These are phyloP conservation scores for Scheffersomyces spartinae DNA, from an alignment of 805 yeast genomes.

Conservation along the genomic window DNA sequence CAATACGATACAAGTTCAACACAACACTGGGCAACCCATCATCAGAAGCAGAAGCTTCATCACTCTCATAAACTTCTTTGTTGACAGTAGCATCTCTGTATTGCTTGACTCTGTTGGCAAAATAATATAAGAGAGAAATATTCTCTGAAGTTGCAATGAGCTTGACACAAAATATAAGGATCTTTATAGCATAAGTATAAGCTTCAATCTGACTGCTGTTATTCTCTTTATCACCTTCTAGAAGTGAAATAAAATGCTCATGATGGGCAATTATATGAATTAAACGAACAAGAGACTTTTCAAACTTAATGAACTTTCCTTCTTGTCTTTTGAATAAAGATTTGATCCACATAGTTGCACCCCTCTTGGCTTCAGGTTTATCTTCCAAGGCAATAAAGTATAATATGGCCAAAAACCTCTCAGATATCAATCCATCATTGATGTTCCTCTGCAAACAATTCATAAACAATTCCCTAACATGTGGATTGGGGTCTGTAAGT, in stretches of 20 bases:
- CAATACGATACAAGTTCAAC: slow-evolving; percentile 44
- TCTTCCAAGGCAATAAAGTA: slow-evolving; percentile 78
- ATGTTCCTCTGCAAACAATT: slow-evolving; percentile 38
- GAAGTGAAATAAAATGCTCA: slow-evolving; percentile 42
- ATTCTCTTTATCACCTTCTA: slow-evolving; percentile 12
- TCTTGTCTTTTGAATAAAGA: slow-evolving; percentile 37
- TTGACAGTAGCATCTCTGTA: slow-evolving; percentile 46
- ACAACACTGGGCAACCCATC: slow-evolving; percentile 13
- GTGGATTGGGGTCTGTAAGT: slow-evolving; percentile 52
- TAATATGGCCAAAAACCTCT: slow-evolving; percentile 52
- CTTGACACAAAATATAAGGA: slow-evolving; percentile 48
- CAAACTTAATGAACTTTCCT: slow-evolving; percentile 40
- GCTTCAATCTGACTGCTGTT: slow-evolving; percentile 24
- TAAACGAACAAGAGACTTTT: slow-evolving; percentile 54
- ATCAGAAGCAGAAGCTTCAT: slow-evolving; percentile 14
- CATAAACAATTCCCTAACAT: slow-evolving; percentile 45
- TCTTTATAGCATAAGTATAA: slow-evolving; percentile 43
- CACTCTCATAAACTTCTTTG: slow-evolving; percentile 14
- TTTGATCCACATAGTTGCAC: slow-evolving; percentile 59
- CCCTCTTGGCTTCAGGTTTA: slow-evolving; percentile 31
- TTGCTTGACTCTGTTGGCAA: slow-evolving; percentile 71
- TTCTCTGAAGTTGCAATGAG: slow-evolving; percentile 54
- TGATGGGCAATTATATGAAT: slow-evolving; percentile 68
- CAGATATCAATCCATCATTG: slow-evolving; percentile 43
- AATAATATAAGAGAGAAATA: slow-evolving; percentile 59